Percentiles rank a stretch among this genome's conserved stretches.
Evolutionary conservation across 768 basidiomycete genomes (phyloP).

Genomic region (Kwoniella newhampshirensis): DNA sequence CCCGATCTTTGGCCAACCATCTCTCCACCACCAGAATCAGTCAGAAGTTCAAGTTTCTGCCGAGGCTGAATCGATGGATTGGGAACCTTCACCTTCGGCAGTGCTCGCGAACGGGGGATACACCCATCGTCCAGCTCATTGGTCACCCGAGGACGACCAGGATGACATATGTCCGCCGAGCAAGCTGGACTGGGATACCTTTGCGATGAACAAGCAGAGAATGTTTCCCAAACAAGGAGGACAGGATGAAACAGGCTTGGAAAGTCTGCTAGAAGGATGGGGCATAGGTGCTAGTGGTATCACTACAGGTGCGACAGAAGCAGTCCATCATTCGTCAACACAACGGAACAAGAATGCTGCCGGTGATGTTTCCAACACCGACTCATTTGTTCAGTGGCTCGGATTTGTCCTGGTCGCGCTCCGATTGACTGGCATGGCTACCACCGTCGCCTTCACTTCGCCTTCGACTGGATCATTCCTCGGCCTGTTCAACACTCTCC

Average conservation of each 20-base stretch:
- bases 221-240: slow-evolving; percentile 29
- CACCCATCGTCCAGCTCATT: neutral
- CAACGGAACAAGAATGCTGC: neutral
- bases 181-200: slow-evolving; percentile 39
- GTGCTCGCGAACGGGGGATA: slow-evolving; percentile 12
- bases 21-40: slow-evolving; percentile 17
- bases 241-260: slow-evolving; percentile 43
- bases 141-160: slow-evolving; percentile 5
- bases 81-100: slow-evolving; percentile 40
- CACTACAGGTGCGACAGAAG: neutral
- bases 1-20: slow-evolving; percentile 51
- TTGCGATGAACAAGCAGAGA: slow-evolving; percentile 37
- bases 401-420: neutral
- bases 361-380: slow-evolving; percentile 2
- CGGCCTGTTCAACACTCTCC: too few relatives aligned
- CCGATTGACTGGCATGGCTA: neutral
- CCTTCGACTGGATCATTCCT: neutral
- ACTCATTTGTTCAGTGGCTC: neutral
- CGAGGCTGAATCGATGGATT: slow-evolving; percentile 48
- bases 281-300: slow-evolving; percentile 18
- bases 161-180: neutral
- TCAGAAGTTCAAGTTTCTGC: neutral
- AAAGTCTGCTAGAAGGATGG: slow-evolving; percentile 41
- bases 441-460: neutral
- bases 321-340: neutral